Percentiles rank a stretch among this genome's conserved stretches.
phyloP scores from a whole-genome alignment of 495 filamentous ascomycete species.

The Podospora anserina region DNA sequence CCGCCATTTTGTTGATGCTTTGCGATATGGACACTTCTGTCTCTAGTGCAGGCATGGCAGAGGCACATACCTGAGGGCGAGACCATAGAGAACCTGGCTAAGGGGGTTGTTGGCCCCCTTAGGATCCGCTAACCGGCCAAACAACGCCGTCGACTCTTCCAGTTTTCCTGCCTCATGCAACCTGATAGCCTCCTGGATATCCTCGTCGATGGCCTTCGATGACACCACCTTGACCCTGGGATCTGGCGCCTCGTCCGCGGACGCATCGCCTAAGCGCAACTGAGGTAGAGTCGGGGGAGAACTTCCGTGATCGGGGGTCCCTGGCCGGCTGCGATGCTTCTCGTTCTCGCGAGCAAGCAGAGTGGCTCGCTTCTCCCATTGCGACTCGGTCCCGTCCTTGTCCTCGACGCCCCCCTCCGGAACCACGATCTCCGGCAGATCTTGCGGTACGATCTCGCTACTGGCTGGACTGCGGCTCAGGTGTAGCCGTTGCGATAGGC shows the following conservation, averaged over 20 bases:
- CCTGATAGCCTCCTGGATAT: slow-evolving; percentile 94
- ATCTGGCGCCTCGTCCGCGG: slow-evolving; percentile 20
- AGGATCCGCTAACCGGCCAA: slow-evolving; percentile 81
- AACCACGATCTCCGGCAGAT: slow-evolving; percentile 69
- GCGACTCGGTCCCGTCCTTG: slow-evolving; percentile 41
- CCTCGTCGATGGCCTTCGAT: slow-evolving; percentile 58
- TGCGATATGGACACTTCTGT: not conserved
- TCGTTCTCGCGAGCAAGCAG: slow-evolving; percentile 70
- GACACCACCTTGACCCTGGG: slow-evolving; percentile 38
- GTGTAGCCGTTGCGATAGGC: slow-evolving; percentile 70
- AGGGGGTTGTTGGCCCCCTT: slow-evolving; percentile 85
- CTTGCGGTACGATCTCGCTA: slow-evolving; percentile 70
- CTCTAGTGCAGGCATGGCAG: slow-evolving; percentile 1
- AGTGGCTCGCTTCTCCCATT: slow-evolving; percentile 89
- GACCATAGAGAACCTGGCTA: slow-evolving; percentile 93
- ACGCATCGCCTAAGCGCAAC: slow-evolving; percentile 26
- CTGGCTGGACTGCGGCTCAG: slow-evolving; percentile 57
- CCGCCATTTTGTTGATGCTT: slow-evolving; percentile 6
- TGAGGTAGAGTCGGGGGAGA: slow-evolving; percentile 25
- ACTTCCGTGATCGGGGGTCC: slow-evolving; percentile 28
- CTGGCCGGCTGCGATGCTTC: slow-evolving; percentile 41
- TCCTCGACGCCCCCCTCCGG: slow-evolving; percentile 45
- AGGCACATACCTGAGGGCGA: slow-evolving; percentile 74
- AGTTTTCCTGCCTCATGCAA: slow-evolving; percentile 82
- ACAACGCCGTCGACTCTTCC: slow-evolving; percentile 75